Evolutionary conservation across 2,329 filamentous ascomycete genomes (phyloP), one percentile per base, ranked within the genome.

Genomic region (Aspergillus thermomutatus): DNA sequence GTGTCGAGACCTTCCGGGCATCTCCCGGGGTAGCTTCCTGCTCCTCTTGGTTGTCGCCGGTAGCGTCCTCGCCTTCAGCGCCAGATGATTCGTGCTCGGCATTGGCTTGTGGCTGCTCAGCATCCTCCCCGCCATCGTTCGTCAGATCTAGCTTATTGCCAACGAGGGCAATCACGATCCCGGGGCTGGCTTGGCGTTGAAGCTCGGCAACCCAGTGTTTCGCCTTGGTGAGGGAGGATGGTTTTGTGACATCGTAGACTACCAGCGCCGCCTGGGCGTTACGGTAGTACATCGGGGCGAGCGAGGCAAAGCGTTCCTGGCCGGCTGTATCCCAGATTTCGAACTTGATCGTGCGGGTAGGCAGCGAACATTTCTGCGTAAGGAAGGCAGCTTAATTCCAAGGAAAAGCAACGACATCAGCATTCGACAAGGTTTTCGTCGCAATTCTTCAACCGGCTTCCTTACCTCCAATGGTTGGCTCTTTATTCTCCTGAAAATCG

Each of bases 401-500:
- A 58, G 51, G 56, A 56, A 37, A 56, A 37, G n/a, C 25, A 40
- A 49, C 52, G 55, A 57, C 57, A 56, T 60, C 41, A 55, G 59
- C 50, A 37, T 58, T 41, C 50, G 21, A 11, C 21, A 14, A 14
- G 21, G 4, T 43, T 43, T 43, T 4, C 3, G 40, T 43, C n/a
- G 40, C 40, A 4, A 43, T 43, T 10, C 21, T 21, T 43, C 21
- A 9, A 21, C 23, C 28, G 45, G 52, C 41, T 58, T 54, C 45
- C 68, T 66, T 83, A 95, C 92, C 92, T 83, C 94, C 94, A 78
- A 99, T 99, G 64, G 94, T 99, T 60, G 94, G 94, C 77, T 99
- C 94, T 82, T 97, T 97, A 79, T 97, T 97, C 79, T 97, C 94
- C 81, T 99, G 94, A 72, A 99, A 99, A 78, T 97, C 93, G 80